Evolutionary conservation across 2,329 filamentous ascomycete species (phyloP), one percentile per base, ranked within the genome.

Genomic region (Phialemoniopsis sp.): DNA sequence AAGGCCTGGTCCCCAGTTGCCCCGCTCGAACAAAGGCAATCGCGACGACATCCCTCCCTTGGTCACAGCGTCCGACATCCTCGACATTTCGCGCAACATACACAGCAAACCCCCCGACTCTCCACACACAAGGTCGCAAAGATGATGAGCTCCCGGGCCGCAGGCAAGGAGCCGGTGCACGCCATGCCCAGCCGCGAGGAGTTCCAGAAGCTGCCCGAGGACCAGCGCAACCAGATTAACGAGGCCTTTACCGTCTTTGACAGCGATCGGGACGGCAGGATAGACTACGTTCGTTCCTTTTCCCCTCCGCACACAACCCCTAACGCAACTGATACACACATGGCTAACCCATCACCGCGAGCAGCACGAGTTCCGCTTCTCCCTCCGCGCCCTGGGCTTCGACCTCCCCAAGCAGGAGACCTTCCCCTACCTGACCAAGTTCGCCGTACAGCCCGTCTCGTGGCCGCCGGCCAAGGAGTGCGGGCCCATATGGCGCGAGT

Each of bases 231-330:
- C 56, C 90, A 96, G 63, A 91, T 96, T 47, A 88, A 88, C 59
- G 90, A 96, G 72, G 90, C 91, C 47, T 97, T 97, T 65, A 83
- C 84, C 46, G 82, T 97, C 49, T 97, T 98, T 73, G 93, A 97
- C 62, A 85, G 95, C 56, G 91, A 97, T 73, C 91, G 94, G 62
- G 90, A 97, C 68, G 79, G 83, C 34, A 82, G 87, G 63, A 88
- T 98, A 58, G 91, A 97, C 70, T 97, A 95, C 72, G 21, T 26
- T 6, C 10, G 21, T 26, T n/a, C n/a, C n/a, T n/a, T n/a, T n/a
- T n/a, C n/a, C n/a, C n/a, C n/a, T n/a, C n/a, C n/a, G n/a, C n/a
- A n/a, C n/a, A n/a, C n/a, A n/a, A n/a, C n/a, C n/a, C n/a, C n/a
- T n/a, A n/a, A n/a, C n/a, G n/a, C n/a, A n/a, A n/a, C n/a, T n/a